phyloP scores from a whole-genome alignment of 352 stramenopile genomes.

The Globisporangium polare region DNA sequence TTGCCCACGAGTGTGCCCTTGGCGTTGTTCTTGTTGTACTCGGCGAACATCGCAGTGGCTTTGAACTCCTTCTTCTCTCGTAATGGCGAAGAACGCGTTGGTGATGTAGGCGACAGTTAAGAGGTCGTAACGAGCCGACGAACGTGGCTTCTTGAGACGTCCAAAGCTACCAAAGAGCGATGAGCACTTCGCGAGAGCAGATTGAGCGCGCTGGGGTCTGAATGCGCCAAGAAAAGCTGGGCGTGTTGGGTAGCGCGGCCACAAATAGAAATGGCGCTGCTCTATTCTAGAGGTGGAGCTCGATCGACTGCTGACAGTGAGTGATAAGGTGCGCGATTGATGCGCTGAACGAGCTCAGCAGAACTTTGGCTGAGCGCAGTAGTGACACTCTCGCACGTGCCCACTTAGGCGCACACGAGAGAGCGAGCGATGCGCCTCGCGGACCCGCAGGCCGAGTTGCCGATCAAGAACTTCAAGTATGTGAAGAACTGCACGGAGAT shows the following conservation, averaged over 20 bases:
- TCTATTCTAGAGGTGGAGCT: background rate
- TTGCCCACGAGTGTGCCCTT: slow-evolving; percentile 76
- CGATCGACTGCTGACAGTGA: background rate
- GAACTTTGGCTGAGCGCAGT: background rate
- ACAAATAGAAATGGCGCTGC: background rate
- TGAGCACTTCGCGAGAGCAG: too few species aligned
- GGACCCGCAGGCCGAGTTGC: slow-evolving; percentile 74
- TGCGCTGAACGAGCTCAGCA: background rate
- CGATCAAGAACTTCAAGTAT: slow-evolving; percentile 89
- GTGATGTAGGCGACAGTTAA: background rate
- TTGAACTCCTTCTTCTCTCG: background rate
- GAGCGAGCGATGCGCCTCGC: slow-evolving; percentile 26
- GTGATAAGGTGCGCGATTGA: background rate
- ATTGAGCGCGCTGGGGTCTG: background rate
- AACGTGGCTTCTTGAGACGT: background rate
- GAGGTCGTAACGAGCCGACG: background rate
- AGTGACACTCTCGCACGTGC: background rate
- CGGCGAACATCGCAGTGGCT: slow-evolving; percentile 30
- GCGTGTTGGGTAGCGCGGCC: background rate
- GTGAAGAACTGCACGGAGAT: slow-evolving; percentile 88
- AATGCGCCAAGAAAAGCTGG: background rate
- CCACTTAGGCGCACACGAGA: background rate
- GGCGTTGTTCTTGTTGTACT: slow-evolving; percentile 84
- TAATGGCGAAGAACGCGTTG: background rate
- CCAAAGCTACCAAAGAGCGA: background rate